These are phyloP conservation scores for Hibiscus syriacus DNA, from an alignment of 345 rosid species.

Conservation along the genomic window DNA sequence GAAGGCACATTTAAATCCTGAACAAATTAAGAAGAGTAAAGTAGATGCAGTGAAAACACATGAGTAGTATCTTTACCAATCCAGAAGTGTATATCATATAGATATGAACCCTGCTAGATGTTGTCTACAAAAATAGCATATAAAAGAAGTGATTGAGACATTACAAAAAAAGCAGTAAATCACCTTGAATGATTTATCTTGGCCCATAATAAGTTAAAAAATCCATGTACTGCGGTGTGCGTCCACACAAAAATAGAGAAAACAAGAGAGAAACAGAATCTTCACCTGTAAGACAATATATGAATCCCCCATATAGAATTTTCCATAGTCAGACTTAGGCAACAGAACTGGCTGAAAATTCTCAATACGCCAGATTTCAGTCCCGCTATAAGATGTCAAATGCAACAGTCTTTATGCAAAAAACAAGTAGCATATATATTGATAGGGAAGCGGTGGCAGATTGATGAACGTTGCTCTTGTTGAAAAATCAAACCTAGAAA, in stretches of 20 bases:
- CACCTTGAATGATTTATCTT: slow-evolving; percentile 9
- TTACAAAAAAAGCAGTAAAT: slow-evolving; percentile 7
- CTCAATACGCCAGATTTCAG: slow-evolving; percentile 98
- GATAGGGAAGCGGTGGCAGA: too few relatives aligned
- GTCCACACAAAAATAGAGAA: not conserved
- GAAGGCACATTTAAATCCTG: slow-evolving; percentile 5
- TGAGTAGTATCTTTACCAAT: slow-evolving; percentile 95
- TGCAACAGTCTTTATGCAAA: slow-evolving; percentile 22
- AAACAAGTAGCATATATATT: not conserved
- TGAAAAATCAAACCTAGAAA: too few relatives aligned
- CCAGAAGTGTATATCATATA: slow-evolving; percentile 93
- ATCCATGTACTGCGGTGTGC: not conserved
- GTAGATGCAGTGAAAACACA: slow-evolving; percentile 17
- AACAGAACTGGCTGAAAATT: slow-evolving; percentile 80
- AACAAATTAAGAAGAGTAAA: slow-evolving; percentile 1
- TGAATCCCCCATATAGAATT: slow-evolving; percentile 91
- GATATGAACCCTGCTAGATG: slow-evolving; percentile 67
- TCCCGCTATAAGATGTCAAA: slow-evolving; percentile 77
- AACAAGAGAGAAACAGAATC: not conserved
- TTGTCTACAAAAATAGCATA: slow-evolving; percentile 44
- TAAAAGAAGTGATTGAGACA: slow-evolving; percentile 7
- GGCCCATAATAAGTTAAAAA: not conserved
- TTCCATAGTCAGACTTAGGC: slow-evolving; percentile 87
- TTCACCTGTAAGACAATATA: slow-evolving; percentile 90
- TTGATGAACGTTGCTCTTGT: too few relatives aligned